Percentiles rank a stretch among this genome's conserved stretches.
phyloP scores from a whole-genome alignment of 192 early-diverging fungal genomes.

The Polychytrium aggregatum region DNA sequence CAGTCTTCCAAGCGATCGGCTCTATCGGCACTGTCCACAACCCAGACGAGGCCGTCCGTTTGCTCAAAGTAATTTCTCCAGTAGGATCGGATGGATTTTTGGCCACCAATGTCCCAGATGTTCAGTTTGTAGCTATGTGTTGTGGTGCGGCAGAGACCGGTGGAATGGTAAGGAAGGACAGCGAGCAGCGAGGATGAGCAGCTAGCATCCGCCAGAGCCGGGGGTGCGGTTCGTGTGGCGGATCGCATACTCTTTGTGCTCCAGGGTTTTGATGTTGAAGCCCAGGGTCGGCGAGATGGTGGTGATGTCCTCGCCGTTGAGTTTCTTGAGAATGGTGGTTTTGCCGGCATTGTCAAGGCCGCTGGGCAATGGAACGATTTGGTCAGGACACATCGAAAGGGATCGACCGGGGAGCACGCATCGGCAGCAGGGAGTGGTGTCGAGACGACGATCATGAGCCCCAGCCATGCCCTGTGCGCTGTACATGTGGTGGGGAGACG shows the following conservation, averaged over 20 bases:
- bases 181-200: too few relatives aligned
- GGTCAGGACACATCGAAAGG: too few relatives aligned
- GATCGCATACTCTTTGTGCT: conserved; percentile 60
- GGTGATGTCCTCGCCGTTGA: conserved; percentile 86
- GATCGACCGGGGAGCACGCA: too few relatives aligned
- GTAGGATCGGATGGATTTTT: conserved; percentile 91
- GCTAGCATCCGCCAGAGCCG: too few relatives aligned
- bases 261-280: conserved; percentile 94
- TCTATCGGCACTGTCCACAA: conserved; percentile 89
- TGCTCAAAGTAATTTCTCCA: conserved; percentile 99
- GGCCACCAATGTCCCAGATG: conserved; percentile 96
- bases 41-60: conserved; percentile 96
- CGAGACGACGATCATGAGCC: too few relatives aligned
- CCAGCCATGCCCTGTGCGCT: too few relatives aligned
- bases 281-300: conserved; percentile 92
- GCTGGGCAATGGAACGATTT: conserved; percentile 15
- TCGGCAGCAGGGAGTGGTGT: too few relatives aligned
- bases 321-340: conserved; percentile 90
- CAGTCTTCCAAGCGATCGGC: conserved; percentile 70
- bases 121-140: conserved; percentile 65
- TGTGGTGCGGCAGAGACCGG: background rate
- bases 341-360: conserved; percentile 99
- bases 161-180: too few relatives aligned
- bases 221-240: too few relatives aligned
- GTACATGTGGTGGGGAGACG: too few relatives aligned